These are phyloP conservation scores for Secale cereale DNA, from an alignment of 176 grass and related monocot species.

Conservation along the genomic window DNA sequence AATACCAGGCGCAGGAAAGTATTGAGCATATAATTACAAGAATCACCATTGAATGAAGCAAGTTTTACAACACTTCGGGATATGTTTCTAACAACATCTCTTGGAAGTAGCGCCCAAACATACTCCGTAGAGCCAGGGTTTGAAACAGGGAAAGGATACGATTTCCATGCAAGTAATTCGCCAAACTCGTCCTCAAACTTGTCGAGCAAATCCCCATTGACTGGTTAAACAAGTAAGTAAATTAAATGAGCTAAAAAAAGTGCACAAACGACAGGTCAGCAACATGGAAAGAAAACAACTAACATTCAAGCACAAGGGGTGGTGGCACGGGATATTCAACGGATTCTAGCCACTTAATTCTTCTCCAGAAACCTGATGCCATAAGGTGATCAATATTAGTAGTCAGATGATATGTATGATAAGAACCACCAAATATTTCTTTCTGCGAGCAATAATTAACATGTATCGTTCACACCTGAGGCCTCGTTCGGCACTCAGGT, in stretches of 20 bases:
- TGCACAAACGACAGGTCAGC: not conserved
- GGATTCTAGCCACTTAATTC: not conserved
- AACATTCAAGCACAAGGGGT: not conserved
- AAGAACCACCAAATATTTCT: not conserved
- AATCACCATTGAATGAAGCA: constrained; percentile 27
- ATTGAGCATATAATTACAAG: not conserved
- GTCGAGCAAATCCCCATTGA: constrained; percentile 2
- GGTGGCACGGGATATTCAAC: not conserved
- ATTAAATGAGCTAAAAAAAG: not conserved
- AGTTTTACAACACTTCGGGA: constrained; percentile 15
- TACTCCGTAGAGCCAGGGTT: too few species aligned
- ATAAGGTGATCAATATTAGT: not conserved
- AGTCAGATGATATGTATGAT: not conserved
- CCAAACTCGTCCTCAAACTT: constrained; percentile 20
- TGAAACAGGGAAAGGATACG: not conserved
- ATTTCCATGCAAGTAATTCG: not conserved
- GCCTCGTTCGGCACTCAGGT: too few species aligned
- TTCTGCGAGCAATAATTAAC: not conserved
- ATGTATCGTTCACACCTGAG: too few species aligned
- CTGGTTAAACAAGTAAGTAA: constrained; percentile 16
- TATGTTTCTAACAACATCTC: not conserved
- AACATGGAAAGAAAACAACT: not conserved
- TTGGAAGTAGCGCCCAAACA: not conserved
- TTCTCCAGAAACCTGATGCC: not conserved
- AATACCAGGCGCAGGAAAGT: not conserved